Percentiles rank a stretch among this genome's conserved stretches.
phyloP scores from a whole-genome alignment of 2,329 filamentous ascomycete species.

The Claviceps maximensis region DNA sequence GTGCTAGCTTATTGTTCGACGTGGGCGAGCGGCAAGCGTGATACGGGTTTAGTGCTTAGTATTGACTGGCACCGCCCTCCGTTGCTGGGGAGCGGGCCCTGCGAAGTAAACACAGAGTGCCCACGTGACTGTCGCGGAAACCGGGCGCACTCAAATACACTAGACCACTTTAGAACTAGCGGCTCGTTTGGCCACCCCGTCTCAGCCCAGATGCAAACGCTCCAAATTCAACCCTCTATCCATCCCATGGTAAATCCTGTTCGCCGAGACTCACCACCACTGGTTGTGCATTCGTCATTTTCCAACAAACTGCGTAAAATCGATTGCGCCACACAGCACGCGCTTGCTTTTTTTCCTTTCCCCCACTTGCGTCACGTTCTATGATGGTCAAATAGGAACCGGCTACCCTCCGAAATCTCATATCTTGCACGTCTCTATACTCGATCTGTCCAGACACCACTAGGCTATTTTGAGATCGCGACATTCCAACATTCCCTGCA shows the following conservation, averaged over 20 bases:
- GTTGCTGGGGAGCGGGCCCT: conserved; percentile 16
- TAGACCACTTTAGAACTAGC: not conserved
- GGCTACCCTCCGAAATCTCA: not conserved
- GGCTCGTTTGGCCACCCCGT: not conserved
- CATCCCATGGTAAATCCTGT: not conserved
- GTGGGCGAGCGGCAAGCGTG: not conserved
- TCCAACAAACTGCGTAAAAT: not conserved
- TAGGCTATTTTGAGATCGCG: not conserved
- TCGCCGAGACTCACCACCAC: not conserved
- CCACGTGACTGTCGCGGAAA: conserved; percentile 10
- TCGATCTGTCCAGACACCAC: not conserved
- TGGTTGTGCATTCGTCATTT: not conserved
- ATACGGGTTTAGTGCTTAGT: not conserved
- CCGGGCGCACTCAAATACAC: not conserved
- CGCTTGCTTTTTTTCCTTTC: not conserved
- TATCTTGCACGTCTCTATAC: not conserved
- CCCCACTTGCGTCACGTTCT: not conserved
- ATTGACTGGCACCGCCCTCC: conserved; percentile 7
- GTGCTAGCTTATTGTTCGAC: not conserved
- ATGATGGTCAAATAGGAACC: not conserved
- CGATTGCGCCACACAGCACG: not conserved
- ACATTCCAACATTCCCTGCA: not conserved
- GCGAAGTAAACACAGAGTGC: conserved; percentile 17
- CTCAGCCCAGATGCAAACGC: not conserved
- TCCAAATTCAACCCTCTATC: not conserved